Evolutionary conservation across 2,329 filamentous ascomycete genomes (phyloP), one percentile per base, ranked within the genome.

Genomic region (Dactylellina sp.): DNA sequence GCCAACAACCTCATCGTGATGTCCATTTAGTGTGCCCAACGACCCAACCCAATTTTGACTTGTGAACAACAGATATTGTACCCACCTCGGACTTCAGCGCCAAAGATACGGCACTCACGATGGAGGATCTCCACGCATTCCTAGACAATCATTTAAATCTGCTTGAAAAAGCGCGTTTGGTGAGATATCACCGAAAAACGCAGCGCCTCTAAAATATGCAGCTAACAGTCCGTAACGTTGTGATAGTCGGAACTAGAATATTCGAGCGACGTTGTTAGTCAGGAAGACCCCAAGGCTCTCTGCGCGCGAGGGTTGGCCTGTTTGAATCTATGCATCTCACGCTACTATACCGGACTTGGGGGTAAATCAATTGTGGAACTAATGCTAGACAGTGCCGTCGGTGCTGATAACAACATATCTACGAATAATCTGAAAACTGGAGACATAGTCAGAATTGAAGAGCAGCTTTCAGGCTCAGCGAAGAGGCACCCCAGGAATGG

Each of bases 331-430:
- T 83, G 87, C 32, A 83, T 96, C 35, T 84, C 86, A 9, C 89
- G 90, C 16, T 91, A 91, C 79, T 89, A 93, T 28, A 99, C 95
- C 0, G 95, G 95, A 0, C 84, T 97, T 39, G 95, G 93, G 14
- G 95, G 95, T n/a, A 91, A 92, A 76, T 92, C 91, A 0, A 90
- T 99, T 1, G 83, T 97, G 2, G 93, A 97, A 80, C 87, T 99
- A 4, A 84, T 83, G 1, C 81, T 82, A 0, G 94, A 97, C 79
- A 82, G 87, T n/a, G 91, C 92, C 0, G 86, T 89, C 1, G 76
- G 75, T 11, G 57, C 75, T 25, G 72, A 76, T 4, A 75, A 77
- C 12, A 87, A 88, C 75, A 82, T 94, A 18, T 89, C 89, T 0
- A 89, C 92, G 79, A 91, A 94, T 83, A 91, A 90, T 24, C 83